Conservation (phyloP, 2,329 filamentous ascomycete genomes). For the Cylindrodendrum hubeiense region DNA sequence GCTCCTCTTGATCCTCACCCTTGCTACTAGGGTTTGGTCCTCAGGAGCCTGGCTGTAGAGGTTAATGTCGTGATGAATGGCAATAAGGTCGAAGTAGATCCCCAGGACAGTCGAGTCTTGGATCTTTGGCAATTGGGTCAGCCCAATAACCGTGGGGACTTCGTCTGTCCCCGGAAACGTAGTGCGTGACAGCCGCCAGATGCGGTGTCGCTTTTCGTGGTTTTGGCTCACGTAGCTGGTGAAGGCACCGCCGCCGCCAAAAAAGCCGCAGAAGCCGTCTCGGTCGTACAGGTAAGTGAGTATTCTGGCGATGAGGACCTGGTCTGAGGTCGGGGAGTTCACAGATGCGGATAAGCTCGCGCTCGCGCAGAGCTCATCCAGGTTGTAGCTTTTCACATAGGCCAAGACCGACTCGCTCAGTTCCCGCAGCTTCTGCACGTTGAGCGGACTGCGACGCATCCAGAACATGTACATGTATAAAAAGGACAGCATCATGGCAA, state of each 20-base stretch:
- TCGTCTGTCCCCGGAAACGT: slow-evolving; percentile 7
- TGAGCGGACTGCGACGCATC: slow-evolving; percentile 25
- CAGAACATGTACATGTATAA: slow-evolving; percentile 32
- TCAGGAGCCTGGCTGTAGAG: slow-evolving; percentile 20
- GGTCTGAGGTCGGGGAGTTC: background rate
- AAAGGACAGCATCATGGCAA: slow-evolving; percentile 28
- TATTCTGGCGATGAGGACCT: slow-evolving; percentile 10
- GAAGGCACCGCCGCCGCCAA: slow-evolving; percentile 21
- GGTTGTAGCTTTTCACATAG: slow-evolving; percentile 4
- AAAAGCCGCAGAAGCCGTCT: slow-evolving; percentile 29
- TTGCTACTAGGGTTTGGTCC: background rate
- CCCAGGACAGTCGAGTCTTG: slow-evolving; percentile 3
- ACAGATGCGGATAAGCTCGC: background rate
- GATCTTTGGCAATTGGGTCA: background rate
- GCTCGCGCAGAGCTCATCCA: slow-evolving; percentile 20
- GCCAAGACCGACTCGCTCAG: slow-evolving; percentile 15
- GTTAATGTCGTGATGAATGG: slow-evolving; percentile 28
- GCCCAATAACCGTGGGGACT: background rate
- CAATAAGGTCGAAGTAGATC: slow-evolving; percentile 26
- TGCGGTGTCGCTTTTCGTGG: slow-evolving; percentile 11
- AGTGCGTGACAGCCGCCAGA: slow-evolving; percentile 21
- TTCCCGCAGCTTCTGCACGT: slow-evolving; percentile 3
- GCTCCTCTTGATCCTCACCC: slow-evolving; percentile 10
- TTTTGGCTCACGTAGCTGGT: slow-evolving; percentile 22
- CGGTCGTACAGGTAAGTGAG: slow-evolving; percentile 28